Base-by-base conservation (phyloP, 805 yeast species). In the Candida koratica region DNA sequence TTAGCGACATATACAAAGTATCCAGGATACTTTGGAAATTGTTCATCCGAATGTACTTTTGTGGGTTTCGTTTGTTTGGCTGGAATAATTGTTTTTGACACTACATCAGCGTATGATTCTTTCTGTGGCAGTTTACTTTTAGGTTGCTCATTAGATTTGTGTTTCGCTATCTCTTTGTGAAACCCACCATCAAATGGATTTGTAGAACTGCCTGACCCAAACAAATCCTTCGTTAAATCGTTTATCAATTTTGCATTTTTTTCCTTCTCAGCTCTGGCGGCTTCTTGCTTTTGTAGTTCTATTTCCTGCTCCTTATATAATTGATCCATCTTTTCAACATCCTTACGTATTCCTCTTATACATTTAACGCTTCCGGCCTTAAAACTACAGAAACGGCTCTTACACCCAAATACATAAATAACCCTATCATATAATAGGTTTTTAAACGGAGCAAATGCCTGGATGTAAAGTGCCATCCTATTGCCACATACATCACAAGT, bases 401-500 rank as follows among this genome's bases (percentile, higher is more conserved):
- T 72, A 59, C 98, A 93, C 2, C 79, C 77, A 54, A 90, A 84
- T 0, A 93, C 70, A 51, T 90, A 93, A 12, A 93, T 58, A 3
- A 78, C 79, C 41, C 98, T 74, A 49, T 86, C 96, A 52, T 89
- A 87, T 27, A 77, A 65, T 8, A 80, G 69, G 23, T 73, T 73
- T 22, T 79, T 85, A 27, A 89, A 58, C 1, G 95, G 94, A 0
- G 95, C 82, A 58, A 73, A 82, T 1, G 90, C 82, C 55, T 93
- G 97, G 1, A 81, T 58, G 19, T 89, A 63, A 30, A 90, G 60
- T 10, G 83, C 75, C 81, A 87, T 71, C 11, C 67, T 60, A 7
- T 65, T 56, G 1, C 59, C 60, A 61, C 98, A 93, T 36, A 71
- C 73, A 32, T 71, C 75, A 63, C 98, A 93, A 23, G 60, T 53